Base-by-base conservation (phyloP, 73 alveolate species). In the Paramecium caudatum region DNA sequence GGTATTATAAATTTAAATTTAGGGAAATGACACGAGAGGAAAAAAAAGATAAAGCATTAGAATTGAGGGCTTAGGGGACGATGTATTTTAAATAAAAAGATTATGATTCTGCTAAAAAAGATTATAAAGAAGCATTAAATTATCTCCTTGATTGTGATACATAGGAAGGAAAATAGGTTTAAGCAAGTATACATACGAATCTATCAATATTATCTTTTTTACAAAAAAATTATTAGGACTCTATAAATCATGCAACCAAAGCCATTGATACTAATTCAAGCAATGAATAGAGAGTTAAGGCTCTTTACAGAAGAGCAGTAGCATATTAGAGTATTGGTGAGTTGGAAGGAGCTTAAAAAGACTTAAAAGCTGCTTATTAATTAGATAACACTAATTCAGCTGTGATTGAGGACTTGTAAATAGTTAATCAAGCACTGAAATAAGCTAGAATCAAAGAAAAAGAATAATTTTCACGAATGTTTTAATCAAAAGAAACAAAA, bases 41-140 rank as follows among this genome's bases (percentile, higher is more conserved):
- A 90, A 94, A 94, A 81, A 84, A 94, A 47, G 91, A 94, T 68
- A 94, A 81, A 39, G 99, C 97, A 3, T 90, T 90, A 25, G 95
- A 90, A 61, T 47, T 82, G 47, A 96, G 97, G 90, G 98, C 95
- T 23, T 97, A 95, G 80, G 99, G 99, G 7, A 95, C 94, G 41
- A 92, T 93, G 15, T 91, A 90, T 61, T 97, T 93, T 61, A 98
- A 96, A 82, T 13, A 12, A 27, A 34, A 49, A 17, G 90, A 82
- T 25, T 94, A 85, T 27, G 82, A 91, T 82, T 95, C 93, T 27
- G 98, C 96, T 13, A 55, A 94, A 9, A 91, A 94, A 19, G 94
- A 92, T 36, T 47, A 94, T 7, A 96, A 95, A 27, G 91, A 81
- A 46, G 95, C 90, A 16, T 70, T 91, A 9, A 19, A 32, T 10